Conservation (phyloP, 345 rosid species). For the Jatropha curcas region DNA sequence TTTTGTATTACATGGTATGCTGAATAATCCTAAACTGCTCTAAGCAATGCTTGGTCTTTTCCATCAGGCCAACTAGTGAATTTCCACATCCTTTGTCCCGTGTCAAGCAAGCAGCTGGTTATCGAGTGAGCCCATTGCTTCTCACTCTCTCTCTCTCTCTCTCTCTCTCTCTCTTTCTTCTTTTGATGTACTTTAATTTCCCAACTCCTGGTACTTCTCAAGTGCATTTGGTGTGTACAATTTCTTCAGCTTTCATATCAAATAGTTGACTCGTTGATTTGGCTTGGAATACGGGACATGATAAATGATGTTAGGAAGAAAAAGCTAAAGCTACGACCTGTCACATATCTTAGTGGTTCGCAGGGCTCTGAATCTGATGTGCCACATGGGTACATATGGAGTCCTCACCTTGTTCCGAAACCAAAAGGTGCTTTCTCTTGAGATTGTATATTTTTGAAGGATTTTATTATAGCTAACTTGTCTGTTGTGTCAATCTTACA, state of each 20-base stretch:
- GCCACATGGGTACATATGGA: conserved; percentile 99
- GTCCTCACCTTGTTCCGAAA: conserved; percentile 98
- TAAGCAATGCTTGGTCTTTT: conserved; percentile 28
- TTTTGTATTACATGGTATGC: conserved; percentile 29
- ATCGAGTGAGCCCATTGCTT: conserved; percentile 64
- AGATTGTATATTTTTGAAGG: neutral
- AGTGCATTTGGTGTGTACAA: neutral
- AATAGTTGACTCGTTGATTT: conserved; percentile 92
- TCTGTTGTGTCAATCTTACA: neutral
- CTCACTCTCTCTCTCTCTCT: neutral
- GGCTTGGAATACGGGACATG: conserved; percentile 99
- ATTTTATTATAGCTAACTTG: neutral
- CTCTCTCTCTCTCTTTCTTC: neutral
- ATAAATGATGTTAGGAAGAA: conserved; percentile 91
- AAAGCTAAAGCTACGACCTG: conserved; percentile 88
- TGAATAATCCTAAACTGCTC: conserved; percentile 29
- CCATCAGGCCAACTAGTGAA: conserved; percentile 87
- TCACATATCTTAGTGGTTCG: conserved; percentile 97
- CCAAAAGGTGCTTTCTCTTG: conserved; percentile 71
- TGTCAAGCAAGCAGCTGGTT: conserved; percentile 95
- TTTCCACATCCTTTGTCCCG: conserved; percentile 99
- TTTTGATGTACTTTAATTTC: conserved; percentile 5
- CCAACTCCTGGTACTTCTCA: conserved; percentile 6
- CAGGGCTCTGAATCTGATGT: conserved; percentile 82
- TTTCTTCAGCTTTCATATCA: conserved; percentile 84